These are phyloP conservation scores for Cyclanthera cordifolia DNA, from an alignment of 306 rosid genomes.

Conservation along the genomic window DNA sequence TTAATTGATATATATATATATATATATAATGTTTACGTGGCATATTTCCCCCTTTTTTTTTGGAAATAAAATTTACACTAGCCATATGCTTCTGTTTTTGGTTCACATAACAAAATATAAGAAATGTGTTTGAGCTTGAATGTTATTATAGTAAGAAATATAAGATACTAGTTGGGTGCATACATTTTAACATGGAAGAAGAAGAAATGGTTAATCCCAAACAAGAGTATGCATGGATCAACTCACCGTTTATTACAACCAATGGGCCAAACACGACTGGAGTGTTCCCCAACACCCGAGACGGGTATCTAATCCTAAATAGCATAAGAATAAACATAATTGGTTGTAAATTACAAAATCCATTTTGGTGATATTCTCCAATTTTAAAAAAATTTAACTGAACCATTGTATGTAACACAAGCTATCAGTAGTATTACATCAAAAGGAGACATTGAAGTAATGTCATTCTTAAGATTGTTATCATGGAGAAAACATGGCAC, in stretches of 20 bases:
- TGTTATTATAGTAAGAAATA: too few species aligned
- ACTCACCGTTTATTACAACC: too few species aligned
- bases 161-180: too few species aligned
- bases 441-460: not conserved
- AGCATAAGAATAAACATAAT: too few species aligned
- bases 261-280: too few species aligned
- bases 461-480: not conserved
- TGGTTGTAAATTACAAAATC: not conserved
- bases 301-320: too few species aligned
- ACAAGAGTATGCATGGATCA: too few species aligned
- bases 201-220: too few species aligned
- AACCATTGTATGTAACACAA: not conserved
- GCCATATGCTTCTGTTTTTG: not conserved
- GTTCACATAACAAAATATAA: not conserved
- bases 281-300: too few species aligned
- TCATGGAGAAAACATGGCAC: constrained; percentile 6
- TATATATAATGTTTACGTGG: not conserved
- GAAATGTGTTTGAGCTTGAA: too few species aligned
- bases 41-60: not conserved
- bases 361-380: not conserved
- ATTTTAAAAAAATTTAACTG: not conserved
- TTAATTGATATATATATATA: not conserved
- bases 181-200: too few species aligned
- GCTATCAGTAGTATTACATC: not conserved
- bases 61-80: not conserved